Percentiles rank a stretch among this genome's conserved stretches.
These are phyloP conservation scores for Zangia roseola DNA, from an alignment of 768 basidiomycete species.

Conservation along the genomic window DNA sequence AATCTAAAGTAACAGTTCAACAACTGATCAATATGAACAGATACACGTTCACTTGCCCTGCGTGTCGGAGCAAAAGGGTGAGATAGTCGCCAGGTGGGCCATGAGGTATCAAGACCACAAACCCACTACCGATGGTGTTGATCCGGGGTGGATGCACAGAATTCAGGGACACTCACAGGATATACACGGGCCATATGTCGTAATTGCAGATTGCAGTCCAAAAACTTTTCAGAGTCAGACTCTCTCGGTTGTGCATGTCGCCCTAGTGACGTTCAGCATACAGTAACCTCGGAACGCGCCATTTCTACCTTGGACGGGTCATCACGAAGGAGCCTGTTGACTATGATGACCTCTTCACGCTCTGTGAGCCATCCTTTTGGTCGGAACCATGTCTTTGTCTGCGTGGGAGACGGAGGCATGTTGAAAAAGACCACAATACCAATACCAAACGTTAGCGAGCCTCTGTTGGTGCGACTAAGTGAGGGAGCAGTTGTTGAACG, in stretches of 20 bases:
- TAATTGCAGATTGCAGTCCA: slow-evolving; percentile 59
- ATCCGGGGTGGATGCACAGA: neutral
- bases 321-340: slow-evolving; percentile 57
- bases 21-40: neutral
- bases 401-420: no score
- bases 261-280: slow-evolving; percentile 1
- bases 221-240: slow-evolving; percentile 45
- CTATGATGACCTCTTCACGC: slow-evolving; percentile 58
- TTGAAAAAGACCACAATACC: slow-evolving; percentile 55
- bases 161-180: neutral
- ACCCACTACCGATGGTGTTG: slow-evolving; percentile 37
- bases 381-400: no score
- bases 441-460: slow-evolving; percentile 46
- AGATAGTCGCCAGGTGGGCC: slow-evolving; percentile 54
- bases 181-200: slow-evolving; percentile 68
- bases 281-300: no score
- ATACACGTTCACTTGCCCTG: slow-evolving; percentile 37
- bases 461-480: neutral
- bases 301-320: slow-evolving; percentile 52
- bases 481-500: neutral
- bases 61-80: slow-evolving; percentile 52
- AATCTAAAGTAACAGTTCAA: slow-evolving; percentile 38
- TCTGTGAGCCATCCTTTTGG: slow-evolving; percentile 65
- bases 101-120: slow-evolving; percentile 52
- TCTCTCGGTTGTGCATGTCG: slow-evolving; percentile 75